A percentile compares a stretch with the other conserved stretches of the same genome.
phyloP scores from a whole-genome alignment of 768 basidiomycete genomes.

The Kwoniella sp. region DNA sequence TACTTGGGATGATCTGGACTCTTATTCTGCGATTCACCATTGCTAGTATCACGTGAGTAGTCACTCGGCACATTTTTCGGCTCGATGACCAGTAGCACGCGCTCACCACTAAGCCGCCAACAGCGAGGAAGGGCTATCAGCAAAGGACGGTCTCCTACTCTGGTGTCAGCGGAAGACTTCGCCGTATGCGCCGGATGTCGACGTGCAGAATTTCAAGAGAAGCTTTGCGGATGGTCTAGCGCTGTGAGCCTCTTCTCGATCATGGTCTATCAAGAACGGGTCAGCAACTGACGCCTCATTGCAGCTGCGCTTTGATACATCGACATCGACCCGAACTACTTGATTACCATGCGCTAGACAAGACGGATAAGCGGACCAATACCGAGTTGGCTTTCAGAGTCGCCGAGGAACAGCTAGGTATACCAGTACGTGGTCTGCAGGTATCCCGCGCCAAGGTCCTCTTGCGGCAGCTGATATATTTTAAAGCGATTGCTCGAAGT shows the following conservation, averaged over 20 bases:
- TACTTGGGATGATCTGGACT: slow-evolving; percentile 89
- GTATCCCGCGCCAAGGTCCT: neutral
- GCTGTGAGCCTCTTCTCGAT: slow-evolving; percentile 59
- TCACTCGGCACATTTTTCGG: neutral
- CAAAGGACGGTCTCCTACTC: slow-evolving; percentile 90
- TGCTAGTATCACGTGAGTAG: slow-evolving; percentile 85
- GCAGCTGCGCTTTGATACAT: slow-evolving; percentile 93
- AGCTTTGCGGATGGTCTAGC: slow-evolving; percentile 96
- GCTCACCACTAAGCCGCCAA: neutral
- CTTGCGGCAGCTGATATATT: neutral
- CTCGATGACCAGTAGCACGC: neutral
- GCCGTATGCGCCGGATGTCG: slow-evolving; percentile 74
- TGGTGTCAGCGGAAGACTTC: slow-evolving; percentile 98
- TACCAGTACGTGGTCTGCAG: slow-evolving; percentile 63
- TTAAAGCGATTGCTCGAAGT: slow-evolving; percentile 88
- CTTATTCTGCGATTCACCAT: slow-evolving; percentile 95
- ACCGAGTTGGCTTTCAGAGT: slow-evolving; percentile 81
- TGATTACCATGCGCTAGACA: slow-evolving; percentile 80
- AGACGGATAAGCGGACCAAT: slow-evolving; percentile 76
- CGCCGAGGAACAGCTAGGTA: slow-evolving; percentile 80
- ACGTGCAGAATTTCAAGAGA: slow-evolving; percentile 86
- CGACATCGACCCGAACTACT: slow-evolving; percentile 93
- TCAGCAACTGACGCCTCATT: neutral
- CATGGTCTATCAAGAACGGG: neutral
- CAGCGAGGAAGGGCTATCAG: slow-evolving; percentile 97